These are phyloP conservation scores for Triticum turgidum DNA, from an alignment of 176 grass and related monocot genomes.

Conservation along the genomic window DNA sequence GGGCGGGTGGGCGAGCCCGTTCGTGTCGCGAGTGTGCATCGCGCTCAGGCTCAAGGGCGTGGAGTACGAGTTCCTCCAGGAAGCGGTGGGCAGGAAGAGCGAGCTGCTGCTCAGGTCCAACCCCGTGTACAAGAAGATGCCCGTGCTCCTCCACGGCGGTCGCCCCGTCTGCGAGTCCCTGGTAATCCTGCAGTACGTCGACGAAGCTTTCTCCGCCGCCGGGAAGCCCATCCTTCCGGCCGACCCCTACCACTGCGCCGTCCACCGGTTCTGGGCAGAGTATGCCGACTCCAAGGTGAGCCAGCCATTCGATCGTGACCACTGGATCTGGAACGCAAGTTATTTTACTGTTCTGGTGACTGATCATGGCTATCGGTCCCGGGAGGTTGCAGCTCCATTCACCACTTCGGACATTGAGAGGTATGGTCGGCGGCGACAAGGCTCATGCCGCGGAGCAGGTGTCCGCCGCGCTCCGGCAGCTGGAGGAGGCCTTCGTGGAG, in stretches of 20 bases:
- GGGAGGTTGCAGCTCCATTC: background rate
- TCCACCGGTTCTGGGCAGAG: conserved; percentile 38
- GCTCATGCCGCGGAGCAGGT: background rate
- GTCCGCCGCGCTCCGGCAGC: background rate
- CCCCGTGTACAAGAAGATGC: conserved; percentile 46
- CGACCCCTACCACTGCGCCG: conserved; percentile 26
- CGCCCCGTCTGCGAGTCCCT: conserved; percentile 38
- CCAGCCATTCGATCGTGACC: background rate
- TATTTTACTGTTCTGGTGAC: background rate
- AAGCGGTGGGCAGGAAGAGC: conserved; percentile 31
- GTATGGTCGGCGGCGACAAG: conserved; percentile 1
- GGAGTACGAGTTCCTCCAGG: conserved; percentile 35
- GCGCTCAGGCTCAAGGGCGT: conserved; percentile 49
- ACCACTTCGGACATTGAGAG: background rate
- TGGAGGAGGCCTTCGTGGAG: background rate
- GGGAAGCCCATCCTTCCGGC: conserved; percentile 7
- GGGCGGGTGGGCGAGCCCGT: conserved; percentile 15
- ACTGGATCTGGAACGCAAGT: background rate
- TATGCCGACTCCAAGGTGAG: conserved; percentile 42
- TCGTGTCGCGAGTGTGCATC: conserved; percentile 13
- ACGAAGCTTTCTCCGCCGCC: conserved; percentile 7
- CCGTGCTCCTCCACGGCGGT: conserved; percentile 38
- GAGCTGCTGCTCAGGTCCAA: conserved; percentile 40
- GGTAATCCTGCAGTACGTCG: conserved; percentile 40
- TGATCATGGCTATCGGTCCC: background rate